Conservation (phyloP, 2,329 filamentous ascomycete species). For the Stagonosporopsis rhizophila region DNA sequence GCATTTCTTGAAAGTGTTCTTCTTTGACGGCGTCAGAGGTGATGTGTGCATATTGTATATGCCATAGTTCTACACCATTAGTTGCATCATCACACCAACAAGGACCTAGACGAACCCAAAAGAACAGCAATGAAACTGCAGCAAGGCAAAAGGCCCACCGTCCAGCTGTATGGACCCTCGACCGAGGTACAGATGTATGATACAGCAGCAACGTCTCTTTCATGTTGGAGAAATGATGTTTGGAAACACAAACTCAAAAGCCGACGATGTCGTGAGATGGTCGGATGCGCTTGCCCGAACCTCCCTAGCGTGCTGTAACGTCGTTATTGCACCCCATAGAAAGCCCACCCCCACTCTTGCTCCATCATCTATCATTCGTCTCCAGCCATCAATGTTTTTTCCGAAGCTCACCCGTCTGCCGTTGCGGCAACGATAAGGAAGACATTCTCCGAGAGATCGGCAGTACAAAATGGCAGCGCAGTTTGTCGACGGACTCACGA, state of each 20-base stretch:
- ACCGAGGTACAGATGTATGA: neutral
- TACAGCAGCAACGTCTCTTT: slow-evolving; percentile 8
- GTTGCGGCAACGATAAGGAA: slow-evolving; percentile 11
- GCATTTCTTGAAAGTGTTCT: slow-evolving; percentile 54
- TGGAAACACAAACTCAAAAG: neutral
- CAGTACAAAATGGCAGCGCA: slow-evolving; percentile 9
- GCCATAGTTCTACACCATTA: slow-evolving; percentile 6
- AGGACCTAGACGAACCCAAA: slow-evolving; percentile 6
- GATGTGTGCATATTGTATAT: neutral
- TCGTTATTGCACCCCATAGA: slow-evolving; percentile 12
- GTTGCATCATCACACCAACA: neutral
- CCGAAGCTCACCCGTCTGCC: slow-evolving; percentile 6
- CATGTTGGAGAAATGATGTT: slow-evolving; percentile 6
- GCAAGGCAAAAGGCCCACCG: slow-evolving; percentile 10
- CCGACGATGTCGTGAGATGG: slow-evolving; percentile 6
- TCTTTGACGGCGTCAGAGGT: slow-evolving; percentile 8
- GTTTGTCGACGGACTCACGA: neutral
- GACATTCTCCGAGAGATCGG: slow-evolving; percentile 12
- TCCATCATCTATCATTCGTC: slow-evolving; percentile 1
- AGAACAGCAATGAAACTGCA: slow-evolving; percentile 6
- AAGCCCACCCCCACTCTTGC: slow-evolving; percentile 13
- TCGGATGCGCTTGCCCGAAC: slow-evolving; percentile 9
- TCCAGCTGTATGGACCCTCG: neutral
- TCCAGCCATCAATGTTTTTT: neutral
- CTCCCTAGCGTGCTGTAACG: slow-evolving; percentile 4